A percentile compares a stretch with the other conserved stretches of the same genome.
These are phyloP conservation scores for Zygosaccharomyces rouxii DNA, from an alignment of 805 yeast species.

Conservation along the genomic window DNA sequence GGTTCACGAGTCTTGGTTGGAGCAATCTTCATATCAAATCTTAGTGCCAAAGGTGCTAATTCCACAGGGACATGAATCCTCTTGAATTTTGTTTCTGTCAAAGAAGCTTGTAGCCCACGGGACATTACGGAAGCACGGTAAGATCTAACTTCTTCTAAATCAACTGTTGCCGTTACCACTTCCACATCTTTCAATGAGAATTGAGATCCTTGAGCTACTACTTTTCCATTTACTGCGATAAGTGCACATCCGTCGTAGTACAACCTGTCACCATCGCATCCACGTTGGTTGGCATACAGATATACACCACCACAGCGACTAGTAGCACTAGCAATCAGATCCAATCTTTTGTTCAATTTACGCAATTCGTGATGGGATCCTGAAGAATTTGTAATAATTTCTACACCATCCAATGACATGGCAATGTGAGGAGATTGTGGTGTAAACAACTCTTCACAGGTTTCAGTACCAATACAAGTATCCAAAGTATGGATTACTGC, in stretches of 20 bases:
- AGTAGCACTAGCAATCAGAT: constrained; percentile 86
- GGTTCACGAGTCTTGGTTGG: constrained; percentile 54
- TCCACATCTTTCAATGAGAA: constrained; percentile 89
- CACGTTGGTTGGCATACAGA: constrained; percentile 89
- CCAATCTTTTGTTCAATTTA: constrained; percentile 78
- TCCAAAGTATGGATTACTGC: constrained; percentile 80
- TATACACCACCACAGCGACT: constrained; percentile 96
- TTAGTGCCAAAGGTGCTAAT: constrained; percentile 53
- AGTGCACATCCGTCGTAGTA: constrained; percentile 97
- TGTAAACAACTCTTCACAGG: constrained; percentile 96
- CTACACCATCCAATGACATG: constrained; percentile 95
- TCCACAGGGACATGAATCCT: constrained; percentile 61
- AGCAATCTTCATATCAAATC: constrained; percentile 55
- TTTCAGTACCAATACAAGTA: constrained; percentile 93
- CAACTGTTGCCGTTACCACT: constrained; percentile 92
- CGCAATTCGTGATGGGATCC: constrained; percentile 98
- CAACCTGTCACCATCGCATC: constrained; percentile 96
- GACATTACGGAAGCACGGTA: constrained; percentile 69
- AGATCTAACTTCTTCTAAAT: constrained; percentile 82
- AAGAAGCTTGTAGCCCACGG: constrained; percentile 63
- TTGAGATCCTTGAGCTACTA: constrained; percentile 91
- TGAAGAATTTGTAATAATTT: constrained; percentile 88
- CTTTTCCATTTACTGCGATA: constrained; percentile 85
- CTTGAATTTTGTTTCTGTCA: constrained; percentile 38
- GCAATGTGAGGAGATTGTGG: constrained; percentile 93